phyloP scores from a whole-genome alignment of 805 yeast species.

The Citeromyces nyonsensis region DNA sequence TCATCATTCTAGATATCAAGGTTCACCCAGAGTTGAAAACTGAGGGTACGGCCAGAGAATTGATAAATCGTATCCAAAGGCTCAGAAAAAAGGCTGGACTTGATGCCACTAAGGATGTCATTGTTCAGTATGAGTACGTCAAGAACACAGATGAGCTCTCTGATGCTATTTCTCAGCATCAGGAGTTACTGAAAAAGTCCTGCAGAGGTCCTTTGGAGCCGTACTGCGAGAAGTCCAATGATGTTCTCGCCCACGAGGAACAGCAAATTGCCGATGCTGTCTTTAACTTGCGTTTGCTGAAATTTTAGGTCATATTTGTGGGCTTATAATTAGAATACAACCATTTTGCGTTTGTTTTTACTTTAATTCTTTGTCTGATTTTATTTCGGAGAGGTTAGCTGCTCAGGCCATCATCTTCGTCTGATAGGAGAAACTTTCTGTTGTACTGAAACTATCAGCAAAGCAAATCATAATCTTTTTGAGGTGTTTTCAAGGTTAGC shows the following conservation, averaged over 20 bases:
- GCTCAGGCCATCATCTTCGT: no score
- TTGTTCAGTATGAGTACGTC: conserved; percentile 65
- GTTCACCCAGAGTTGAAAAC: conserved; percentile 77
- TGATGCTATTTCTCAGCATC: conserved; percentile 45
- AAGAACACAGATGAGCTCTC: conserved; percentile 56
- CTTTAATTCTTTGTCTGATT: no score
- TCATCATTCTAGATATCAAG: conserved; percentile 79
- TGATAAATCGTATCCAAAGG: conserved; percentile 93
- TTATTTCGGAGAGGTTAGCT: no score
- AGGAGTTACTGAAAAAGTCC: conserved; percentile 58
- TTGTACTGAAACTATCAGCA: no score
- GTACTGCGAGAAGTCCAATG: conserved; percentile 22
- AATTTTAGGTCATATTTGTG: conserved; percentile 21
- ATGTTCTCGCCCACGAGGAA: conserved; percentile 76
- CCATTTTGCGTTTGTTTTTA: neutral
- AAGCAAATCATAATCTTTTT: no score
- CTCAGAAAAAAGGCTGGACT: conserved; percentile 92
- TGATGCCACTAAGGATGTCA: conserved; percentile 88
- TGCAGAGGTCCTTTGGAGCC: conserved; percentile 49
- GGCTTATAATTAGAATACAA: neutral
- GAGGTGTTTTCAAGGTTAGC: no score
- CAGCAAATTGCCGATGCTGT: conserved; percentile 69
- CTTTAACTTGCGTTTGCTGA: conserved; percentile 65
- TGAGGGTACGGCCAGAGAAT: conserved; percentile 94
- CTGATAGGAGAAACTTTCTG: no score